Evolutionary conservation across 1,284 basidiomycete species (phyloP).

Genomic region (Marasmius sp.): DNA sequence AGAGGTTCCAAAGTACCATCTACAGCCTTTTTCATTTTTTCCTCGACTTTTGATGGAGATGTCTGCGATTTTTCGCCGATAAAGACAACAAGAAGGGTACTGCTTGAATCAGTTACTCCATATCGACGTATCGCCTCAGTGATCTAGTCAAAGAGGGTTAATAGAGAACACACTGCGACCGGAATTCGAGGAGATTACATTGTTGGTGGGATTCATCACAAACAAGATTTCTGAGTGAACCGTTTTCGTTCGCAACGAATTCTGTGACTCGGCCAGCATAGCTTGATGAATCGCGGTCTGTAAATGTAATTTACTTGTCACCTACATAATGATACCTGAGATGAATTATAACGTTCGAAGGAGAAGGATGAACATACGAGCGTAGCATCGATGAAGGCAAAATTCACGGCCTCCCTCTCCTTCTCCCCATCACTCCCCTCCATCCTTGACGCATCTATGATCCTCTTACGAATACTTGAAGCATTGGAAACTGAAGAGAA

Average conservation of each 20-base stretch:
- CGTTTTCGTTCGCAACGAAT: constrained; percentile 68
- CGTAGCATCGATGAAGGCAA: constrained; percentile 83
- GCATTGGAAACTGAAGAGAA: constrained; percentile 57
- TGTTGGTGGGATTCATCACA: constrained; percentile 81
- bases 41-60: constrained; percentile 35
- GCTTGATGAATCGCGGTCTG: constrained; percentile 83
- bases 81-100: constrained; percentile 72
- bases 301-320: constrained; percentile 74
- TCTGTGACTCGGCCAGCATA: constrained; percentile 64
- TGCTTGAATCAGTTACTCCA: constrained; percentile 73
- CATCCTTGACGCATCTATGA: constrained; percentile 67
- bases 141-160: constrained; percentile 51
- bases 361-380: constrained; percentile 53
- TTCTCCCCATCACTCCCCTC: constrained; percentile 61
- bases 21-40: constrained; percentile 56
- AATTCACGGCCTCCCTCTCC: constrained; percentile 77
- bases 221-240: constrained; percentile 88
- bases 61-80: constrained; percentile 45
- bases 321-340: constrained; percentile 38
- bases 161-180: background rate
- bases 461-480: constrained; percentile 55
- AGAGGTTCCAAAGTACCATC: constrained; percentile 54
- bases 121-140: constrained; percentile 84
- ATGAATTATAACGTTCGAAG: constrained; percentile 7
- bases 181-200: constrained; percentile 43